A percentile compares a stretch with the other conserved stretches of the same genome.
phyloP scores from a whole-genome alignment of 2,329 filamentous ascomycete species.

The Pseudodiploospora longispora region DNA sequence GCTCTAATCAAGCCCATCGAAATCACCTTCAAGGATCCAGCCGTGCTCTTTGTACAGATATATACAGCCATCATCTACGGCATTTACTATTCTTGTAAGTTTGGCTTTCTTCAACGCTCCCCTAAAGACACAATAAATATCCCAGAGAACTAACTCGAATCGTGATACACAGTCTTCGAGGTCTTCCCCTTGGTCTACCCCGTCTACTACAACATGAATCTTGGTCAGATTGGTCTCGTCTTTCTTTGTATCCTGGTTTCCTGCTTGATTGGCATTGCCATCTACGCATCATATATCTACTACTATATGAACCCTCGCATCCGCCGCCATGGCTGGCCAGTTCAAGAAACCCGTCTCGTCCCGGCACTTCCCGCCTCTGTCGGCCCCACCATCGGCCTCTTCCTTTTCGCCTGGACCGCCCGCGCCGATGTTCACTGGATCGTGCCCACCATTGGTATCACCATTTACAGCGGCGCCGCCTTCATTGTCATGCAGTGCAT shows the following conservation, averaged over 20 bases:
- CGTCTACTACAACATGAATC: conserved; percentile 49
- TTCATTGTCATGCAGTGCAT: conserved; percentile 53
- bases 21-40: conserved; percentile 53
- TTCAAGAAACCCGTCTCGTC: conserved; percentile 45
- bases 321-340: conserved; percentile 37
- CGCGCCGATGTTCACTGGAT: conserved; percentile 44
- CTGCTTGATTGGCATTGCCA: conserved; percentile 41
- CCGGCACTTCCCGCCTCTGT: conserved; percentile 47
- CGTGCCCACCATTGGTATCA: conserved; percentile 49
- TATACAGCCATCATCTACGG: conserved; percentile 56
- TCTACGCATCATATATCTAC: conserved; percentile 45
- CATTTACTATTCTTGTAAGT: conserved; percentile 48
- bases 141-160: conserved; percentile 7
- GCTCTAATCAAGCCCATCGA: conserved; percentile 54
- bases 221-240: conserved; percentile 49
- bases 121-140: background rate
- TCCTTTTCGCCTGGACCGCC: conserved; percentile 53
- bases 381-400: conserved; percentile 49
- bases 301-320: conserved; percentile 45
- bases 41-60: conserved; percentile 52
- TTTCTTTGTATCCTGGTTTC: conserved; percentile 54
- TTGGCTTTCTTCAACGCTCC: conserved; percentile 11
- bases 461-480: conserved; percentile 41
- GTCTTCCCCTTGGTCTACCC: conserved; percentile 59
- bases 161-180: conserved; percentile 41